Conservation (phyloP, 2,329 filamentous ascomycete species). For the Ascochyta viciae-villosae region DNA sequence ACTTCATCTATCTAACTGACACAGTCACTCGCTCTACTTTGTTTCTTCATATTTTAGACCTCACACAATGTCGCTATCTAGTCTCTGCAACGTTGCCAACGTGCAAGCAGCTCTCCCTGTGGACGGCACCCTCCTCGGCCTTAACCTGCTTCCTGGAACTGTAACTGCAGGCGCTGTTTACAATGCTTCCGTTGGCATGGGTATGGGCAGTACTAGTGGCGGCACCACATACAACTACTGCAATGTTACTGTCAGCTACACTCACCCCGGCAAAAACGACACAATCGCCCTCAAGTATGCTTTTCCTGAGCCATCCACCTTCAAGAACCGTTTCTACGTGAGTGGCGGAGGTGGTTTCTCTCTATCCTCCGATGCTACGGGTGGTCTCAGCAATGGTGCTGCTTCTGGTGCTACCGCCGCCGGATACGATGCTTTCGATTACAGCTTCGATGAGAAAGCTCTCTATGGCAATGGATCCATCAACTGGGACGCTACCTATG, state of each 20-base stretch:
- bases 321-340: slow-evolving; percentile 56
- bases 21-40: not conserved
- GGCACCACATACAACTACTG: slow-evolving; percentile 47
- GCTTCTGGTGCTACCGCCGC: slow-evolving; percentile 59
- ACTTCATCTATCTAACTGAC: not conserved
- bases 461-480: slow-evolving; percentile 56
- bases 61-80: slow-evolving; percentile 7
- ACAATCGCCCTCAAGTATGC: slow-evolving; percentile 44
- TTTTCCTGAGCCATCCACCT: slow-evolving; percentile 53
- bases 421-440: slow-evolving; percentile 58
- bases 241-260: slow-evolving; percentile 57
- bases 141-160: slow-evolving; percentile 52
- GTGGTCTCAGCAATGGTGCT: slow-evolving; percentile 57
- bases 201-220: slow-evolving; percentile 4
- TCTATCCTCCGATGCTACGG: slow-evolving; percentile 43
- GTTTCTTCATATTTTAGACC: not conserved
- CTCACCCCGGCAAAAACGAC: slow-evolving; percentile 49
- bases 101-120: slow-evolving; percentile 27
- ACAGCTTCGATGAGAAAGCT: slow-evolving; percentile 45
- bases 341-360: slow-evolving; percentile 56
- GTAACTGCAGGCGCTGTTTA: slow-evolving; percentile 47
- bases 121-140: slow-evolving; percentile 27
- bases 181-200: slow-evolving; percentile 35
- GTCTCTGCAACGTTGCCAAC: slow-evolving; percentile 25
- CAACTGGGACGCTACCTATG: slow-evolving; percentile 59